Evolutionary conservation across 2,329 filamentous ascomycete genomes (phyloP).

Genomic region (Calycina marina): DNA sequence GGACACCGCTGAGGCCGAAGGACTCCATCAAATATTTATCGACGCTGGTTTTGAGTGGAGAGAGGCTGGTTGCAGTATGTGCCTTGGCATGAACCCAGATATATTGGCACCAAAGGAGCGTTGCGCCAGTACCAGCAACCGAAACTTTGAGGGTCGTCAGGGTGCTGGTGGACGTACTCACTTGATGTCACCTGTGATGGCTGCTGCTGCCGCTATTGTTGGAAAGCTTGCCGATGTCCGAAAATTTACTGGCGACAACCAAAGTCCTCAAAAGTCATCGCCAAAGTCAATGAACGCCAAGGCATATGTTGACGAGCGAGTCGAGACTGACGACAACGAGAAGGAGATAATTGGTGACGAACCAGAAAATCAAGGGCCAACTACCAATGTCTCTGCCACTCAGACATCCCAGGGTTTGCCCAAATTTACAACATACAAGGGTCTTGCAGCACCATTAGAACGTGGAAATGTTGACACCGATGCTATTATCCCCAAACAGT

Average conservation of each 20-base stretch:
- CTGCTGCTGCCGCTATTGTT: conserved; percentile 75
- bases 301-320: conserved; percentile 37
- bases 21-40: conserved; percentile 80
- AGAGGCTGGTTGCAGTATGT: conserved; percentile 98
- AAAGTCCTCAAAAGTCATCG: conserved; percentile 12
- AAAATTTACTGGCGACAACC: conserved; percentile 51
- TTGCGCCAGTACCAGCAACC: conserved; percentile 90
- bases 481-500: conserved; percentile 97
- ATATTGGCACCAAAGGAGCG: conserved; percentile 85
- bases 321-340: conserved; percentile 35
- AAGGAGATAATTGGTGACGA: conserved; percentile 39
- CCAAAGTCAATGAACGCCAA: conserved; percentile 21
- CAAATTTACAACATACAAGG: conserved; percentile 72
- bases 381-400: conserved; percentile 44
- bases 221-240: conserved; percentile 89
- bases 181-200: conserved; percentile 95
- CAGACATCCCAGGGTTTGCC: conserved; percentile 52
- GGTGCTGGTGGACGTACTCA: conserved; percentile 85
- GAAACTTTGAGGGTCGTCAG: conserved; percentile 95
- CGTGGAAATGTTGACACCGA: conserved; percentile 94
- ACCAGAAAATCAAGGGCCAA: conserved; percentile 47
- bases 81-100: conserved; percentile 97
- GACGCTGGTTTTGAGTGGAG: conserved; percentile 96
- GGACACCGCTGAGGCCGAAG: conserved; percentile 78
- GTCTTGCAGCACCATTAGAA: conserved; percentile 76